These are phyloP conservation scores for Rubus parviflorus DNA, from an alignment of 306 rosid species.

Conservation along the genomic window DNA sequence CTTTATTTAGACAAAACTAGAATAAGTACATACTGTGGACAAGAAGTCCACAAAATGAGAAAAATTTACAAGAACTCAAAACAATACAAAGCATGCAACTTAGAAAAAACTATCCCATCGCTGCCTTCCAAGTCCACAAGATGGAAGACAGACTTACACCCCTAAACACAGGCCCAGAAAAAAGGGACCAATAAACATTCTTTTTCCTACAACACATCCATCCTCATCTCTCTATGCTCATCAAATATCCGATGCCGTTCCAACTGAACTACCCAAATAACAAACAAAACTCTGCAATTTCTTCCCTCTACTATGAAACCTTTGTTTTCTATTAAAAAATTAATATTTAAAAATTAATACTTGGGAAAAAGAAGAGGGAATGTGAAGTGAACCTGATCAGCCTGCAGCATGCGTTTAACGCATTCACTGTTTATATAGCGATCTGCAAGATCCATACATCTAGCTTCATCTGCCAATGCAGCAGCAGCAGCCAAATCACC, in stretches of 20 bases:
- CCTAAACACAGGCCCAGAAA: not conserved
- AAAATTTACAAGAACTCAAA: not conserved
- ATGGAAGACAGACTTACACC: not conserved
- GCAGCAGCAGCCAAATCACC: slow-evolving; percentile 96
- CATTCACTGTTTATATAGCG: slow-evolving; percentile 95
- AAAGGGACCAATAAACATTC: not conserved
- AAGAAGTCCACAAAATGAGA: not conserved
- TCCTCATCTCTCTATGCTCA: not conserved
- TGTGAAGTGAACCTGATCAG: slow-evolving; percentile 71
- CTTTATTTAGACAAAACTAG: not conserved
- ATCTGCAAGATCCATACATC: slow-evolving; percentile 98
- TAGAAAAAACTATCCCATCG: not conserved
- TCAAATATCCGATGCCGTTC: not conserved
- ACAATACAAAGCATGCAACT: not conserved
- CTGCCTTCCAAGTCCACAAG: slow-evolving; percentile 1
- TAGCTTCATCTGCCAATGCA: slow-evolving; percentile 91
- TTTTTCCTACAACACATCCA: not conserved
- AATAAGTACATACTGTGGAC: not conserved
- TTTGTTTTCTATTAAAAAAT: not conserved
- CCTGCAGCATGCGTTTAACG: slow-evolving; percentile 98
- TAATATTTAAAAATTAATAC: not conserved
- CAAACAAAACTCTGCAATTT: not conserved
- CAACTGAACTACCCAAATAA: not conserved
- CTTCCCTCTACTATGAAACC: not conserved
- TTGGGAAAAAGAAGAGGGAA: not conserved